Conservation (phyloP, 805 yeast genomes). For the Metschnikowia chrysomelidarum region DNA sequence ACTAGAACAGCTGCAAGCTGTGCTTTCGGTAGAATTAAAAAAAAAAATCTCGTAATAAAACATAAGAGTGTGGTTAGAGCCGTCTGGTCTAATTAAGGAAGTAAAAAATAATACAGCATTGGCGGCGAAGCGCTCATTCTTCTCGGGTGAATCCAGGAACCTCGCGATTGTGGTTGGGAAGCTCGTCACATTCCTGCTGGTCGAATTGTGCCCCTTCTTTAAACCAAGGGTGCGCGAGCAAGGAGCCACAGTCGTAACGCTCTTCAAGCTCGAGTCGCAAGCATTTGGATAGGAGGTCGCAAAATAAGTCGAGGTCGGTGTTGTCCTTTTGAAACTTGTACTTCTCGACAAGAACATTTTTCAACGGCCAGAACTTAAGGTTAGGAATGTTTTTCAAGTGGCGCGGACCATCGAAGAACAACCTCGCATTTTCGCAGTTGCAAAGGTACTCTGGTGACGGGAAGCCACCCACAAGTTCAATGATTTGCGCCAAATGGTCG, state of each 20-base stretch:
- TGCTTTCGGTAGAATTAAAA: no score
- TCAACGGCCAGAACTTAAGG: conserved; percentile 86
- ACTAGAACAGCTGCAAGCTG: no score
- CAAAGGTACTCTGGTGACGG: conserved; percentile 58
- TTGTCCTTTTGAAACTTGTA: conserved; percentile 55
- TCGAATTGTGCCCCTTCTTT: conserved; percentile 12
- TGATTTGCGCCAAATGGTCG: conserved; percentile 94
- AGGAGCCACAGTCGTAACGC: conserved; percentile 54
- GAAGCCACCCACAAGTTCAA: conserved; percentile 73
- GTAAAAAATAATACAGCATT: conserved; percentile 6
- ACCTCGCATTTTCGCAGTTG: conserved; percentile 54
- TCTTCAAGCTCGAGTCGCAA: conserved; percentile 47
- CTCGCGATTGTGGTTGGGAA: conserved; percentile 26
- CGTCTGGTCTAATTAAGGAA: conserved; percentile 6
- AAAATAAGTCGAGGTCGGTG: conserved; percentile 35
- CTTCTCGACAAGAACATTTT: conserved; percentile 79
- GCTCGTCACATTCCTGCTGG: conserved; percentile 18
- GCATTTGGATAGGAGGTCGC: conserved; percentile 51
- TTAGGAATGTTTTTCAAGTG: conserved; percentile 75
- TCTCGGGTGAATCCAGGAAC: conserved; percentile 34
- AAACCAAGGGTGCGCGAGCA: conserved; percentile 55
- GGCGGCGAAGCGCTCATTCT: conserved; percentile 16
- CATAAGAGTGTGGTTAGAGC: conserved; percentile 11
- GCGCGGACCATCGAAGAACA: conserved; percentile 65
- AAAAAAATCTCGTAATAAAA: no score